Evolutionary conservation across 176 grass and related monocot genomes (phyloP).

Genomic region (Urochloa ruziziensis): DNA sequence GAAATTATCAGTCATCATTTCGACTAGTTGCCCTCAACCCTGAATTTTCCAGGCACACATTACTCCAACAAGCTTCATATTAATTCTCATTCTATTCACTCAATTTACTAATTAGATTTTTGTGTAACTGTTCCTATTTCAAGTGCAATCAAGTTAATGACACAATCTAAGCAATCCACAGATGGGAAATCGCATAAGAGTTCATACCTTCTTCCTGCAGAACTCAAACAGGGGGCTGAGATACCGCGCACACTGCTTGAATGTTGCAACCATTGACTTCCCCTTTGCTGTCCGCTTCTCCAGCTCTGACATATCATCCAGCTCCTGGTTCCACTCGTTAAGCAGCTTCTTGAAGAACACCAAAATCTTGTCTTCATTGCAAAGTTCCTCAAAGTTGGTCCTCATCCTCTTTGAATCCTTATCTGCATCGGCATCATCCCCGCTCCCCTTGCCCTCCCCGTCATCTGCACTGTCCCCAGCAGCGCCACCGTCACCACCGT

Average conservation of each 20-base stretch:
- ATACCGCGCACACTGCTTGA: conserved; percentile 89
- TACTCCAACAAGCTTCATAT: background rate
- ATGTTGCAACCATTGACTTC: conserved; percentile 84
- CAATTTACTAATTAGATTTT: background rate
- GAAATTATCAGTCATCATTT: background rate
- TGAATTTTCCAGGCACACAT: background rate
- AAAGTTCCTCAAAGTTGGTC: conserved; percentile 78
- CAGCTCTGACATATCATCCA: conserved; percentile 71
- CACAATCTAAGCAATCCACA: background rate
- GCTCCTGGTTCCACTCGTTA: conserved; percentile 90
- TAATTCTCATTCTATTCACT: background rate
- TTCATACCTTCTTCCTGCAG: conserved; percentile 84
- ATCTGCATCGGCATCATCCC: conserved; percentile 56
- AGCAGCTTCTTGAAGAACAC: conserved; percentile 86
- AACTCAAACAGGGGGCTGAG: conserved; percentile 86
- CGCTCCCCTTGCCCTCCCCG: conserved; percentile 32
- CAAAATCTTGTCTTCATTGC: conserved; percentile 82
- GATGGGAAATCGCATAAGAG: background rate
- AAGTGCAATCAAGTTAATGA: background rate
- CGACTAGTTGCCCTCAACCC: background rate
- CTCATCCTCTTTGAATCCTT: conserved; percentile 68
- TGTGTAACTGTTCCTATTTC: background rate
- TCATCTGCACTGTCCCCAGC: conserved; percentile 28
- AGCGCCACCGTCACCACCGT: conserved; percentile 26
- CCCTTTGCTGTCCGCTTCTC: conserved; percentile 84